Evolutionary conservation across 208 protist species (phyloP).

Genomic region (Leishmania amazonensis): DNA sequence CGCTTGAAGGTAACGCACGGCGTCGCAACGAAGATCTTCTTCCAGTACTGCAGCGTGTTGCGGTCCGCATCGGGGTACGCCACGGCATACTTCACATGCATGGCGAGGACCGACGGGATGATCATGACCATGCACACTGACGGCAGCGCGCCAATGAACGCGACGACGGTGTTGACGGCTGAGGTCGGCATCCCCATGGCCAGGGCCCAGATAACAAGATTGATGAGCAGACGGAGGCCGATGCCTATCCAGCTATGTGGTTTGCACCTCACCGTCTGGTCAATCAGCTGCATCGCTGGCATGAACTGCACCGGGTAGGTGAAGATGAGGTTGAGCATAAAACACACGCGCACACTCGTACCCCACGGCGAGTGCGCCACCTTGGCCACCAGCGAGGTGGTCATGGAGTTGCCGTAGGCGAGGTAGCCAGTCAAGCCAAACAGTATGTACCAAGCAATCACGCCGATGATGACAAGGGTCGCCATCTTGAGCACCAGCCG

Average conservation of each 20-base stretch:
- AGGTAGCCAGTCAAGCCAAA: conserved; percentile 76
- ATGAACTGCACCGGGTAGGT: conserved; percentile 81
- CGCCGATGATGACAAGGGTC: conserved; percentile 44
- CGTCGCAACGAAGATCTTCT: conserved; percentile 36
- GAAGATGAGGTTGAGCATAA: conserved; percentile 65
- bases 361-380: conserved; percentile 55
- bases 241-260: conserved; percentile 58
- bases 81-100: conserved; percentile 54
- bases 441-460: conserved; percentile 62
- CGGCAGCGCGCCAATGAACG: conserved; percentile 72
- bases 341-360: conserved; percentile 43
- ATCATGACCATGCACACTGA: conserved; percentile 74
- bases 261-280: conserved; percentile 50
- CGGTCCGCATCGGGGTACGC: conserved; percentile 57
- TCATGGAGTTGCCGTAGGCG: conserved; percentile 50
- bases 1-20: conserved; percentile 43
- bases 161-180: conserved; percentile 74
- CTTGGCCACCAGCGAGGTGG: conserved; percentile 45
- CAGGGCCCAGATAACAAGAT: conserved; percentile 62
- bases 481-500: conserved; percentile 49
- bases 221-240: conserved; percentile 55
- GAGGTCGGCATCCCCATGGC: conserved; percentile 58
- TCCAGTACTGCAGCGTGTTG: conserved; percentile 57
- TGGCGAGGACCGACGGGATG: conserved; percentile 52
- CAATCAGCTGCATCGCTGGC: conserved; percentile 77